Percentiles rank a stretch among this genome's conserved stretches.
Conservation (phyloP, 2,329 filamentous ascomycete genomes). For the Arthrobotrys iridis region DNA sequence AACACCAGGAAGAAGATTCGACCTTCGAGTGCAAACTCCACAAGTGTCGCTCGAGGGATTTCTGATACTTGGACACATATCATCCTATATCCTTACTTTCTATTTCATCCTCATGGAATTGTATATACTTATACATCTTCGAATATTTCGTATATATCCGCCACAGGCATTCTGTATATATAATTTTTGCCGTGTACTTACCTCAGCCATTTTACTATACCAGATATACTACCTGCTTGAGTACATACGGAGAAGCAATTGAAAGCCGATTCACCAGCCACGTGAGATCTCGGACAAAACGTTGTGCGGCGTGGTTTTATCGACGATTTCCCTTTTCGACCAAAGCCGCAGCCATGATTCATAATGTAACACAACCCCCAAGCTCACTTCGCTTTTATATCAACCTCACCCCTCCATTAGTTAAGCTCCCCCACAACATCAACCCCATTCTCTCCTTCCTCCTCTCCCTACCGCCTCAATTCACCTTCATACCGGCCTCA, state of each 20-base stretch:
- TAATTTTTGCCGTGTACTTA: too few relatives aligned
- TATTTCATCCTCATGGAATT: neutral
- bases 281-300: neutral
- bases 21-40: too few relatives aligned
- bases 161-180: too few relatives aligned
- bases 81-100: neutral
- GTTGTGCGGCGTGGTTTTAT: neutral
- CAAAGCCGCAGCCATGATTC: conserved; percentile 20
- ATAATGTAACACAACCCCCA: conserved; percentile 6
- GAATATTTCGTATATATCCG: too few relatives aligned
- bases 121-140: too few relatives aligned
- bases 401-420: neutral
- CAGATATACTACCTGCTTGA: neutral
- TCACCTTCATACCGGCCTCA: neutral
- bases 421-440: neutral
- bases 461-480: neutral
- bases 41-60: too few relatives aligned
- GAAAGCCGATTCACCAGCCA: too few relatives aligned
- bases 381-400: conserved; percentile 9
- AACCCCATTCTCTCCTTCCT: neutral
- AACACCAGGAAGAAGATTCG: too few relatives aligned
- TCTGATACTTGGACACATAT: too few relatives aligned
- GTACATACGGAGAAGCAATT: too few relatives aligned
- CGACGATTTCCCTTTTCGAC: neutral
- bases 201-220: too few relatives aligned